Evolutionary conservation across 495 filamentous ascomycete genomes (phyloP).

Genomic region (Schizothecium vesticola): DNA sequence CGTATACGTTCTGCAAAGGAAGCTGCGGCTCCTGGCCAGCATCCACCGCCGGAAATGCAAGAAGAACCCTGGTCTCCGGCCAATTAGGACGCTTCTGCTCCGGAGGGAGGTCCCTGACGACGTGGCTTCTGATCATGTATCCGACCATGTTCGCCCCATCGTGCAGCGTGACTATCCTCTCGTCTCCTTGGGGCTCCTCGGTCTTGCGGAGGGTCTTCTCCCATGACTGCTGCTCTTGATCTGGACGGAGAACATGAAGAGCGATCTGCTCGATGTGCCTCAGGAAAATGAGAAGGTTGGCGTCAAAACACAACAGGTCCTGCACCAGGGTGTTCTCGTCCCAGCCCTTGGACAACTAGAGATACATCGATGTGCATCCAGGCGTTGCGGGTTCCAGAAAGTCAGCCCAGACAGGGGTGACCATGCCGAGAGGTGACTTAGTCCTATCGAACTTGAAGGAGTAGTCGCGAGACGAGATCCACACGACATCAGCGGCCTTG

Average conservation of each 20-base stretch:
- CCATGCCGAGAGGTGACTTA: slow-evolving; percentile 27
- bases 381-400: neutral
- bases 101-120: neutral
- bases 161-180: neutral
- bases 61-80: neutral
- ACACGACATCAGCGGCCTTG: slow-evolving; percentile 36
- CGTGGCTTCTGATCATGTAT: neutral
- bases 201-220: neutral
- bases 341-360: neutral
- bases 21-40: neutral
- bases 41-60: neutral
- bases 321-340: neutral
- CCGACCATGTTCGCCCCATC: neutral
- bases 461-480: slow-evolving; percentile 34
- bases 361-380: neutral
- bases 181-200: no score
- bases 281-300: neutral
- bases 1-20: neutral
- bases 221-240: neutral
- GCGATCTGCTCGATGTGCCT: neutral
- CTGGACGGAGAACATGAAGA: neutral
- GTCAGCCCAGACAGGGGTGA: slow-evolving; percentile 17
- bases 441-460: slow-evolving; percentile 36
- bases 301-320: neutral
- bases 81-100: neutral